Evolutionary conservation across 2,329 filamentous ascomycete genomes (phyloP).

Genomic region (Diaporthe sp.): DNA sequence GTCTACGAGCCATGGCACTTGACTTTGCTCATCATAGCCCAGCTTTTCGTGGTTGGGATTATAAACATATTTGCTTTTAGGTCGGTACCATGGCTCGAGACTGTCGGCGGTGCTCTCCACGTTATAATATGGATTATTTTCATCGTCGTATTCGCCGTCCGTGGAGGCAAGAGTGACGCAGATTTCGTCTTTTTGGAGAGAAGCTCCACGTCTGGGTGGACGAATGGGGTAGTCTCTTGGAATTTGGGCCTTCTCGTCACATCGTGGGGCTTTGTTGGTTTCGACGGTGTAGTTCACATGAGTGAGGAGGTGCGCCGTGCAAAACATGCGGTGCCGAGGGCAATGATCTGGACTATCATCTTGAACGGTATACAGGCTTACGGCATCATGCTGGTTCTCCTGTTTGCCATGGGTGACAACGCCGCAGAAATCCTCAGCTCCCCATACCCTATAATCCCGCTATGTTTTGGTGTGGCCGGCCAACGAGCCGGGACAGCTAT

Average conservation of each 20-base stretch:
- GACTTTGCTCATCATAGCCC: conserved; percentile 55
- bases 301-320: conserved; percentile 60
- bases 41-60: conserved; percentile 46
- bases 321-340: conserved; percentile 60
- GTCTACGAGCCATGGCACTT: conserved; percentile 52
- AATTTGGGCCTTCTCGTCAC: conserved; percentile 36
- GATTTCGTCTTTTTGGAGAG: conserved; percentile 29
- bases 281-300: conserved; percentile 64
- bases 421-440: conserved; percentile 47
- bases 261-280: conserved; percentile 52
- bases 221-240: conserved; percentile 44
- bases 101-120: conserved; percentile 52
- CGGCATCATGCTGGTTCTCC: conserved; percentile 56
- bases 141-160: conserved; percentile 33
- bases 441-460: conserved; percentile 57
- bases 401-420: conserved; percentile 50
- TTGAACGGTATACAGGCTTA: conserved; percentile 59
- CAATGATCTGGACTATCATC: conserved; percentile 59
- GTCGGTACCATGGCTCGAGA: conserved; percentile 56
- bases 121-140: conserved; percentile 36
- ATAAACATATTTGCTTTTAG: conserved; percentile 53
- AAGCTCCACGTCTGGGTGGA: conserved; percentile 33
- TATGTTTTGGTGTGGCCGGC: conserved; percentile 56
- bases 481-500: conserved; percentile 56
- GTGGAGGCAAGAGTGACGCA: conserved; percentile 18